phyloP scores from a whole-genome alignment of 2,329 filamentous ascomycete species.

The Leptographium procerum region DNA sequence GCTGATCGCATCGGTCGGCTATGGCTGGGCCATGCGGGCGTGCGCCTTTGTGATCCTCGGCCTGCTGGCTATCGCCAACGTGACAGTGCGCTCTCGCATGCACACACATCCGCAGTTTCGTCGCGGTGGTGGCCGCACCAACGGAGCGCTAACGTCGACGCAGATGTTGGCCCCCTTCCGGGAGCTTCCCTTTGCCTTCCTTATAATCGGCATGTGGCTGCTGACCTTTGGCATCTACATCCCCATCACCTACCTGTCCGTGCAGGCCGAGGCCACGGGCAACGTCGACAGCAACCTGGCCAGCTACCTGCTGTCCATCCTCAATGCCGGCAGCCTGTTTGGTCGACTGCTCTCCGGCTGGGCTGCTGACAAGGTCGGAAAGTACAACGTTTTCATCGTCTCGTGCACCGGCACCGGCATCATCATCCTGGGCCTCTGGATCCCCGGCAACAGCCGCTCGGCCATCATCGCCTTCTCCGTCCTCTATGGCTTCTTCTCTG shows the following conservation, averaged over 20 bases:
- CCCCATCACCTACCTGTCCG: constrained; percentile 16
- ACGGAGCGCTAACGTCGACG: background rate
- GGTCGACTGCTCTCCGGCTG: constrained; percentile 19
- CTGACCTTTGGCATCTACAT: constrained; percentile 17
- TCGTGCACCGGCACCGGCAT: constrained; percentile 30
- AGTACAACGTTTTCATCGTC: constrained; percentile 31
- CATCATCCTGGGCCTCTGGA: constrained; percentile 30
- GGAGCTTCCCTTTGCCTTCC: constrained; percentile 11
- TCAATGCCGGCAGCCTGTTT: constrained; percentile 22
- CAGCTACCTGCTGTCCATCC: constrained; percentile 16
- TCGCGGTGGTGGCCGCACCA: background rate
- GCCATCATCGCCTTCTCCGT: constrained; percentile 27
- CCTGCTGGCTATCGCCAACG: constrained; percentile 16
- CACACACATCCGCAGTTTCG: no score
- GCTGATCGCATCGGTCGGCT: constrained; percentile 16
- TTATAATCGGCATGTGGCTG: constrained; percentile 13
- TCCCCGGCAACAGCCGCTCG: constrained; percentile 20
- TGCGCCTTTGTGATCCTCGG: constrained; percentile 17
- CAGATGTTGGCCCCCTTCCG: constrained; percentile 12
- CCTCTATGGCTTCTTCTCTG: constrained; percentile 30
- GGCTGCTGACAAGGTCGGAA: constrained; percentile 24
- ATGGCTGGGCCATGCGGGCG: constrained; percentile 19
- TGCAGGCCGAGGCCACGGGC: constrained; percentile 12
- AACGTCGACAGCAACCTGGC: constrained; percentile 12
- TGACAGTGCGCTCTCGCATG: constrained; percentile 14